Evolutionary conservation across 768 basidiomycete species (phyloP).

Genomic region (Tremella fuciformis): DNA sequence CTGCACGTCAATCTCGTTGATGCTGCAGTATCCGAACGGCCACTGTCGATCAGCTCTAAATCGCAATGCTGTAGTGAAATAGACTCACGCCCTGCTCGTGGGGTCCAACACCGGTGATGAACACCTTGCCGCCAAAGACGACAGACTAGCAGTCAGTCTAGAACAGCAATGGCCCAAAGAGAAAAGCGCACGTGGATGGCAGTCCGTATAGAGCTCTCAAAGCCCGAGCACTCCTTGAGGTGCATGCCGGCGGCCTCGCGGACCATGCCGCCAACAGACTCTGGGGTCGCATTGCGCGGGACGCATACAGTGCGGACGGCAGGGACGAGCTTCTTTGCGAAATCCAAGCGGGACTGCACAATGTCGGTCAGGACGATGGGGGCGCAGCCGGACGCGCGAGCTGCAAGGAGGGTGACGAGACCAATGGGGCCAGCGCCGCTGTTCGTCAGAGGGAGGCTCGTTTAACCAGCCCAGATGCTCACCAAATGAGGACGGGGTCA

Average conservation of each 20-base stretch:
- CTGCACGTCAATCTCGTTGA: slow-evolving; percentile 54
- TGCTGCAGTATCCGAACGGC: slow-evolving; percentile 53
- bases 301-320: slow-evolving; percentile 51
- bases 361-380: slow-evolving; percentile 56
- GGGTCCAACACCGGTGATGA: slow-evolving; percentile 54
- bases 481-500: slow-evolving; percentile 54
- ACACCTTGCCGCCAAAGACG: slow-evolving; percentile 53
- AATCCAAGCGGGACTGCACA: slow-evolving; percentile 51
- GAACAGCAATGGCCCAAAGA: too few species aligned
- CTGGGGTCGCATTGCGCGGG: slow-evolving; percentile 35
- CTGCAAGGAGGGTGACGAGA: slow-evolving; percentile 52
- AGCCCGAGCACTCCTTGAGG: slow-evolving; percentile 53
- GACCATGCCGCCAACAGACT: slow-evolving; percentile 43
- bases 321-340: slow-evolving; percentile 53
- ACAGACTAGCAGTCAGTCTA: slow-evolving; percentile 38
- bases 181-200: slow-evolving; percentile 50
- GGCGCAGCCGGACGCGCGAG: slow-evolving; percentile 53
- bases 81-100: slow-evolving; percentile 47
- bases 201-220: slow-evolving; percentile 52
- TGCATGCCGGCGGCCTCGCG: slow-evolving; percentile 45
- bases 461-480: slow-evolving; percentile 10
- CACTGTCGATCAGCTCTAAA: slow-evolving; percentile 24
- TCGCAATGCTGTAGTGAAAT: neutral
- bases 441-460: neutral
- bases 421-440: slow-evolving; percentile 56